Evolutionary conservation across 768 basidiomycete species (phyloP).

Genomic region (Lentinula aciculospora): DNA sequence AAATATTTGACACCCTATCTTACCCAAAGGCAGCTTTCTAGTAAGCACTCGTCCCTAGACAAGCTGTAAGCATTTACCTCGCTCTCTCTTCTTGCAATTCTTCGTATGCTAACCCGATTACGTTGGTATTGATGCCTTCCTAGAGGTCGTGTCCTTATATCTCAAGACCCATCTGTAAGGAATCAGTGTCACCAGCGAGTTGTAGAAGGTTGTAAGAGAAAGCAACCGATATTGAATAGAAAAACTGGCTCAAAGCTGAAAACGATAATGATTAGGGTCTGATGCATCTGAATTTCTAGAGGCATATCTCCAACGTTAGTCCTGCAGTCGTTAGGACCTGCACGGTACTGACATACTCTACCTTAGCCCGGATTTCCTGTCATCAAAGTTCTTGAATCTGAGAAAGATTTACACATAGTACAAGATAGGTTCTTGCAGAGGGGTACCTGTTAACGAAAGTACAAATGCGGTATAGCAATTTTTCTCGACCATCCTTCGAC

Average conservation of each 20-base stretch:
- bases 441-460: slow-evolving; percentile 73
- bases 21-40: slow-evolving; percentile 82
- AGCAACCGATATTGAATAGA: slow-evolving; percentile 46
- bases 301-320: slow-evolving; percentile 76
- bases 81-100: slow-evolving; percentile 38
- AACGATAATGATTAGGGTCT: slow-evolving; percentile 35
- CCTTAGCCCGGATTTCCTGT: slow-evolving; percentile 77
- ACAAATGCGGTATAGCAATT: slow-evolving; percentile 82
- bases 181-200: slow-evolving; percentile 79
- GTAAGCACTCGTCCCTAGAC: slow-evolving; percentile 25
- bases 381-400: slow-evolving; percentile 74
- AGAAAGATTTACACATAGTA: slow-evolving; percentile 66
- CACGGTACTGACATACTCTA: background rate
- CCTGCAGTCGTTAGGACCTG: background rate
- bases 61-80: background rate
- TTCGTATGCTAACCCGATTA: slow-evolving; percentile 89
- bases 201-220: slow-evolving; percentile 83
- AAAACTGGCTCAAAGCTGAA: too few species aligned
- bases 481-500: background rate
- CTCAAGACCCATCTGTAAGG: slow-evolving; percentile 83
- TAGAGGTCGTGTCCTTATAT: slow-evolving; percentile 86
- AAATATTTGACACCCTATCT: slow-evolving; percentile 88
- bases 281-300: slow-evolving; percentile 82
- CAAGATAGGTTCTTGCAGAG: slow-evolving; percentile 93
- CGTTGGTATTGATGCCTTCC: slow-evolving; percentile 85